Evolutionary conservation across 768 basidiomycete genomes (phyloP).

Genomic region (Boletus patriciae): DNA sequence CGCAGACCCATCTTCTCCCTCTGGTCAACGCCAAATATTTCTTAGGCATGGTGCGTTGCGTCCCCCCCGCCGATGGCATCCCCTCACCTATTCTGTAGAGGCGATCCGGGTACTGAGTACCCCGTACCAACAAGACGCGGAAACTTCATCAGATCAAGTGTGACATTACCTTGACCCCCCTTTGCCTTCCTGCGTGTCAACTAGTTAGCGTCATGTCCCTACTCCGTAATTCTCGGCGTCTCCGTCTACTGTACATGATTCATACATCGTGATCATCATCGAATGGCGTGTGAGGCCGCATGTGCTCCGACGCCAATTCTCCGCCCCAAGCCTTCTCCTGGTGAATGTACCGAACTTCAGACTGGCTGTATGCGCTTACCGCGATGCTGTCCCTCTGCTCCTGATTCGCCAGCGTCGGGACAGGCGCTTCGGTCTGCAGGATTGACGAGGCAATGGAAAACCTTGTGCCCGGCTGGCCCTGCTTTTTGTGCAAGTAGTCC

Average conservation of each 20-base stretch:
- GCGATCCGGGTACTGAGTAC: conserved; percentile 47
- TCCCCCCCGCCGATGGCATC: not conserved
- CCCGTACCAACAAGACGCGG: conserved; percentile 29
- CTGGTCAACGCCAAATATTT: conserved; percentile 81
- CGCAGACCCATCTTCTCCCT: conserved; percentile 64
- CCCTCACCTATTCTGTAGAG: conserved; percentile 42
- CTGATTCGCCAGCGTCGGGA: conserved; percentile 30
- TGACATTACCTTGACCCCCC: not conserved
- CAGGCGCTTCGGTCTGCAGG: conserved; percentile 29
- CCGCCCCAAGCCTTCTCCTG: conserved; percentile 35
- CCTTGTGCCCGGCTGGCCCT: conserved; percentile 21
- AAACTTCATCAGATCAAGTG: conserved; percentile 20
- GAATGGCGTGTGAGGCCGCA: conserved; percentile 41
- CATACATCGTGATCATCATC: conserved; percentile 39
- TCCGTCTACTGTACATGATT: conserved; percentile 24
- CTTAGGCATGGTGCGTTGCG: conserved; percentile 65
- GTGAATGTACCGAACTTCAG: conserved; percentile 29
- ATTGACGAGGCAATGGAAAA: conserved; percentile 27
- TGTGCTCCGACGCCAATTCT: conserved; percentile 37
- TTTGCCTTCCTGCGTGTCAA: not conserved
- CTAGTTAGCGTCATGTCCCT: conserved; percentile 1
- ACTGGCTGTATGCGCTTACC: conserved; percentile 29
- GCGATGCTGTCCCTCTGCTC: conserved; percentile 32
- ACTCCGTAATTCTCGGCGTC: not conserved
- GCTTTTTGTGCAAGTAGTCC: conserved; percentile 68